Evolutionary conservation across 345 rosid species (phyloP), one percentile per base, ranked within the genome.

Genomic region (Acer yangbiense): DNA sequence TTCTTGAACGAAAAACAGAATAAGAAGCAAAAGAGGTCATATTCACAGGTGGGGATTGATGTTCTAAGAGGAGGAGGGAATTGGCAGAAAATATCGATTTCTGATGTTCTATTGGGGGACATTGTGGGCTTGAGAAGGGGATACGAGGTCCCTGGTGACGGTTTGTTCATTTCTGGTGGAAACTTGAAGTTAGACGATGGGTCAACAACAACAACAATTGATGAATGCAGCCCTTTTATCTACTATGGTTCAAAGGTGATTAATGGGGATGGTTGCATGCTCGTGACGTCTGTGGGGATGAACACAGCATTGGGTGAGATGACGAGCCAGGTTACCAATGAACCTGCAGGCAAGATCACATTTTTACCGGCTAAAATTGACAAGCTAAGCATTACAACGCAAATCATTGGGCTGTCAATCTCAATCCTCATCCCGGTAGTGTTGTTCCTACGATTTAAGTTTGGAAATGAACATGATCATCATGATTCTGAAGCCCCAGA

Each of bases 191-290:
- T 72, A 29, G 48, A 20, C 35, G 75, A 72, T 72, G 65, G 75
- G 5, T 35, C 39, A 35, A 35, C 0, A 35, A 4, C 10, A 43
- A 7, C 29, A 57, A 29, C 52, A 46, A 55, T 55, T 32, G 27
- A 71, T 55, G 29, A 32, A 35, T 18, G 57, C 18, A 71, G 57
- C 12, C 75, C 75, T 17, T 71, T 71, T 17, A 46, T 71, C 27
- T 55, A 17, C 50, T 7, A 71, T 58, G 65, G 75, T 57, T 9
- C 75, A 32, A 57, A 72, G 75, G 75, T 72, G 65, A 39, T 72
- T 72, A 72, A 57, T 0, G 65, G 75, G 29, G n/a, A 39, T 57
- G 75, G 65, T 11, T 2, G 9, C 11, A 72, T 72, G 75, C 29
- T 72, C 3, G 75, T 58, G 10, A 72, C 75, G 10, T 32, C 65